A percentile compares a stretch with the other conserved stretches of the same genome.
Conservation (phyloP, 78 protist species). For the Chrysochromulina parva region DNA sequence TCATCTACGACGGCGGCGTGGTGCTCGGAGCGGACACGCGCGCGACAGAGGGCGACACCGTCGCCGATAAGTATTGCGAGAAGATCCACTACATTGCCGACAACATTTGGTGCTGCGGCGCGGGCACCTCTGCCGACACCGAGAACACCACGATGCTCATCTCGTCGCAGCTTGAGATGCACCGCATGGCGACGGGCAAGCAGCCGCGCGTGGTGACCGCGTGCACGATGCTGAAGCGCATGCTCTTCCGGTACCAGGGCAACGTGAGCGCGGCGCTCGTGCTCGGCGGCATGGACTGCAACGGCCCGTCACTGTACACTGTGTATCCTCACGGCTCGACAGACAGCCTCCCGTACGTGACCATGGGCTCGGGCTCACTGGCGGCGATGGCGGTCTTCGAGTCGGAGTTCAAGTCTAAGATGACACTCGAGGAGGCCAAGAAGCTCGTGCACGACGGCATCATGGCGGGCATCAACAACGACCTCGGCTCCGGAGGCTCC, state of each 20-base stretch:
- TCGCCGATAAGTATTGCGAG: slow-evolving; percentile 98
- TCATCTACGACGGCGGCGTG: slow-evolving; percentile 93
- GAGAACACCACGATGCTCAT: slow-evolving; percentile 71
- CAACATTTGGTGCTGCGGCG: slow-evolving; percentile 98
- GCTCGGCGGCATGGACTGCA: slow-evolving; percentile 95
- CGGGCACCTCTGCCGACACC: slow-evolving; percentile 99
- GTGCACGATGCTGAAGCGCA: slow-evolving; percentile 83
- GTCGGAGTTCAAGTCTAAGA: slow-evolving; percentile 70
- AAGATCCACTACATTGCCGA: slow-evolving; percentile 98
- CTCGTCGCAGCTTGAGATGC: slow-evolving; percentile 66
- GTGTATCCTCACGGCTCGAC: slow-evolving; percentile 95
- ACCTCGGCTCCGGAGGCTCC: slow-evolving; percentile 95
- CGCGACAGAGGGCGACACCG: slow-evolving; percentile 95
- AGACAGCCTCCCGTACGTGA: slow-evolving; percentile 91
- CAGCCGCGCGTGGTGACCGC: slow-evolving; percentile 91
- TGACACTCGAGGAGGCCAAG: slow-evolving; percentile 82
- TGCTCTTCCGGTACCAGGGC: slow-evolving; percentile 89
- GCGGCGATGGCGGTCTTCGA: slow-evolving; percentile 98
- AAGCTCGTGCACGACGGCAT: slow-evolving; percentile 87
- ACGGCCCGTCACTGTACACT: slow-evolving; percentile 88
- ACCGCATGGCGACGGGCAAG: slow-evolving; percentile 77
- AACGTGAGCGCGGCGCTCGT: slow-evolving; percentile 95
- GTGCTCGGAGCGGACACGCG: slow-evolving; percentile 99
- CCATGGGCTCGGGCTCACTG: slow-evolving; percentile 99
- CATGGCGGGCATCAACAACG: slow-evolving; percentile 97